Base-by-base conservation (phyloP, 176 grass and related monocot species). In the Eremochloa ophiuroides region DNA sequence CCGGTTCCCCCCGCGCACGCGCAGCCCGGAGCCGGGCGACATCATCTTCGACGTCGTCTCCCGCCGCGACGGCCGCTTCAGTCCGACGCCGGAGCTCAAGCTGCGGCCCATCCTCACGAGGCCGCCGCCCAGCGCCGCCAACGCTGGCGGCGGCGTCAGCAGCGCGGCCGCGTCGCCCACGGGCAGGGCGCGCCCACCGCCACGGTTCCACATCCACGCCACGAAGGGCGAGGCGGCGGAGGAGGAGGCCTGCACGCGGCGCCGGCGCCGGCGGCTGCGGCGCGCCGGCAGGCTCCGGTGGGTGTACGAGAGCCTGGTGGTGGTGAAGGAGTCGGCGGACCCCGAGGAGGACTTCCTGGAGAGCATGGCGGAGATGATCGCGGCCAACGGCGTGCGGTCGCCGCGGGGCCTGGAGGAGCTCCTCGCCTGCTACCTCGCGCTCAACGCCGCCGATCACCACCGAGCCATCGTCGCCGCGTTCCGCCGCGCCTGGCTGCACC, bases 311-410 rank as follows among this genome's bases (percentile, higher is more conserved):
- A 89, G 86, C 83, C 56, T 92, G 41, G 76, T 91, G 46, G 85
- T 97, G 69, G 89, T 92, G 85, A 92, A 88, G 79, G 59, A 89
- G 59, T 94, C 94, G 4, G 71, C 81, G 4, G 83, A 92, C 15
- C 94, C 94, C 17, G 85, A 83, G 80, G 93, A 75, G 68, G 94
- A 94, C 79, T 97, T 97, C 68, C 33, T 89, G 75, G 91, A 82
- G 71, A 94, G 91, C 71, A 86, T 97, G 80, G 71, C 80, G 62
- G 91, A 94, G 77, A 94, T 97, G 94, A 90, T 97, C 70, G 65
- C 79, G 2, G 92, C 83, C 18, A 83, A 92, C 71, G 79, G 78
- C 31, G 84, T 92, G 41, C 59, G 87, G 0, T 66, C 80, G 83
- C 42, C 83, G 8, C 80, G 80, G 56, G 83, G 86, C 3, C 69